phyloP scores from a whole-genome alignment of 768 basidiomycete genomes.

The Rhizopogon rudus region DNA sequence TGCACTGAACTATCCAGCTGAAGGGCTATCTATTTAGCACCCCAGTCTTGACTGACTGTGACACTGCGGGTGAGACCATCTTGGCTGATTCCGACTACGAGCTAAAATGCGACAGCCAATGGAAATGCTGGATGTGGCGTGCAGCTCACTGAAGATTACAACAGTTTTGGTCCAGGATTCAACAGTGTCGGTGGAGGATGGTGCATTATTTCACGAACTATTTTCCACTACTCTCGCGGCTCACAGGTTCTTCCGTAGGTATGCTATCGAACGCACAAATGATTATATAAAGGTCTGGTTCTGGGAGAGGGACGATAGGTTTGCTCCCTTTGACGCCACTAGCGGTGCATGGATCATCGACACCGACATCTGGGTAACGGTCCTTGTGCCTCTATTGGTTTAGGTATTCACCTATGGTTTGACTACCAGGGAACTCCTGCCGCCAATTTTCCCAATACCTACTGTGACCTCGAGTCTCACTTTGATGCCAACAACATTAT shows the following conservation, averaged over 20 bases:
- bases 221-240: background rate
- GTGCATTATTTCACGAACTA: constrained; percentile 12
- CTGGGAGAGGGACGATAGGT: constrained; percentile 30
- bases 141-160: constrained; percentile 12
- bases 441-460: constrained; percentile 32
- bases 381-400: background rate
- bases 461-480: constrained; percentile 35
- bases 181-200: constrained; percentile 36
- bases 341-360: constrained; percentile 13
- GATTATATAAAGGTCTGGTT: constrained; percentile 35
- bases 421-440: constrained; percentile 25
- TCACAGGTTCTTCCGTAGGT: constrained; percentile 18
- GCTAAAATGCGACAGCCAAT: constrained; percentile 14
- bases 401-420: background rate
- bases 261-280: constrained; percentile 32
- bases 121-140: constrained; percentile 37
- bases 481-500: constrained; percentile 29
- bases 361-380: constrained; percentile 20
- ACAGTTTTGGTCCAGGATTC: constrained; percentile 25
- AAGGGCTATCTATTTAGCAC: constrained; percentile 9
- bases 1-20: background rate
- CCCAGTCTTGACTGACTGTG: constrained; percentile 17
- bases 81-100: background rate
- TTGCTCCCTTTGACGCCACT: constrained; percentile 30
- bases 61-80: constrained; percentile 12